Evolutionary conservation across 1,139 yeast species (phyloP).

Genomic region (Candida frijolesensis): DNA sequence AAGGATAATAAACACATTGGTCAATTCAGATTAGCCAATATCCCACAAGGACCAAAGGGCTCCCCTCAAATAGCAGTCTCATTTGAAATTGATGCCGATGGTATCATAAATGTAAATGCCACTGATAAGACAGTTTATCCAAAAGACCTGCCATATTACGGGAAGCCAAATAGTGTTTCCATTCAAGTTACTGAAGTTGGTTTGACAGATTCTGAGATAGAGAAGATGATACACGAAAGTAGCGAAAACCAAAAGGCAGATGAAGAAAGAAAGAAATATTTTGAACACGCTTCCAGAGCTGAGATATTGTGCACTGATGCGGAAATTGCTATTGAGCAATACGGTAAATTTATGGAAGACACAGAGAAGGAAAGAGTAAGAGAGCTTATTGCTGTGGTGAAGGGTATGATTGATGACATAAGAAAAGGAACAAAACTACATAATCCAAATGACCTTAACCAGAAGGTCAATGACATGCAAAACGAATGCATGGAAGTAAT

Average conservation of each 20-base stretch:
- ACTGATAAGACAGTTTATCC: constrained; percentile 61
- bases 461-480: constrained; percentile 53
- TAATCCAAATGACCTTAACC: constrained; percentile 40
- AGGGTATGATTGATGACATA: constrained; percentile 48
- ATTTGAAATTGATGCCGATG: constrained; percentile 81
- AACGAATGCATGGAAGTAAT: constrained; percentile 52
- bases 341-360: constrained; percentile 42
- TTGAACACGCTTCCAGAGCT: constrained; percentile 54
- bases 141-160: constrained; percentile 28
- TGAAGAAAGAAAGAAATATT: constrained; percentile 39
- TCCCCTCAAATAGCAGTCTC: constrained; percentile 73
- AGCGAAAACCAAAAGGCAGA: constrained; percentile 43
- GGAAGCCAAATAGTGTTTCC: constrained; percentile 46
- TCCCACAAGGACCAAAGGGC: constrained; percentile 76
- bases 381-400: constrained; percentile 35
- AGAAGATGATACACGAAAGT: constrained; percentile 57
- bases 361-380: constrained; percentile 35
- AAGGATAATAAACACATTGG: constrained; percentile 75
- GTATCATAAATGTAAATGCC: constrained; percentile 76
- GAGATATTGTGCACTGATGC: constrained; percentile 60
- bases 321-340: constrained; percentile 50
- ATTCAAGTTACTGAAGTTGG: constrained; percentile 74
- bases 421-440: constrained; percentile 36
- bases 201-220: constrained; percentile 63
- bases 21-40: constrained; percentile 65